Percentiles rank a stretch among this genome's conserved stretches.
Evolutionary conservation across 208 protist species (phyloP).

Genomic region (Trypanosoma cruzi): DNA sequence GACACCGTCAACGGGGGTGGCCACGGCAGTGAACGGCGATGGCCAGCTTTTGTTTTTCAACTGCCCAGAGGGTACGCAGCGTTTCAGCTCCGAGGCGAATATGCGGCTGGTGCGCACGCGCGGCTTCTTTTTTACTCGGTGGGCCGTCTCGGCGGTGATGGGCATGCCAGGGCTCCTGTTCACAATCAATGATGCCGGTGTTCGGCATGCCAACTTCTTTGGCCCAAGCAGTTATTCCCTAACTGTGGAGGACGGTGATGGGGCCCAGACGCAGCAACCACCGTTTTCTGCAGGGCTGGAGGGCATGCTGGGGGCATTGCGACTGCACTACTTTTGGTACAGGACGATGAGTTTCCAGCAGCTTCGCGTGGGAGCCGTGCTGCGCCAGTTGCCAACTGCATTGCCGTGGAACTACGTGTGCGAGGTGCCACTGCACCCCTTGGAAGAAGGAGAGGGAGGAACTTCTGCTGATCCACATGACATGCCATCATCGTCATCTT

Average conservation of each 20-base stretch:
- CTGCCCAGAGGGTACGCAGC: conserved; percentile 85
- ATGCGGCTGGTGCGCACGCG: conserved; percentile 68
- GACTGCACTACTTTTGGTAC: conserved; percentile 72
- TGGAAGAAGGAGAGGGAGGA: neutral
- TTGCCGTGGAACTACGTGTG: conserved; percentile 19
- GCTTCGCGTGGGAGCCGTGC: conserved; percentile 18
- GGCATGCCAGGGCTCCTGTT: conserved; percentile 85
- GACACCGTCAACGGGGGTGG: neutral
- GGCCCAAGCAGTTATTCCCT: conserved; percentile 42
- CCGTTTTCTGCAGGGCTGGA: conserved; percentile 32
- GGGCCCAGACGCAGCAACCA: neutral
- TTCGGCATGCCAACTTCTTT: conserved; percentile 65
- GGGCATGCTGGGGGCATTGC: conserved; percentile 48
- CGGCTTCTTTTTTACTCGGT: conserved; percentile 82
- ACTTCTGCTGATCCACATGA: neutral
- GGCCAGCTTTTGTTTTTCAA: conserved; percentile 87
- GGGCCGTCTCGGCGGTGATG: conserved; percentile 63
- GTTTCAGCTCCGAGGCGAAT: conserved; percentile 80
- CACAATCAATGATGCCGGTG: conserved; percentile 83
- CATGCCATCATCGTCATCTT: neutral
- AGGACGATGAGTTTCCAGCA: conserved; percentile 67
- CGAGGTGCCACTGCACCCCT: conserved; percentile 18
- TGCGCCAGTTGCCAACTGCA: conserved; percentile 9
- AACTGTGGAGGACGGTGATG: conserved; percentile 3
- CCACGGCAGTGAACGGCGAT: conserved; percentile 20